phyloP scores from a whole-genome alignment of 2,329 filamentous ascomycete species.

The Akanthomyces dipterigenus region DNA sequence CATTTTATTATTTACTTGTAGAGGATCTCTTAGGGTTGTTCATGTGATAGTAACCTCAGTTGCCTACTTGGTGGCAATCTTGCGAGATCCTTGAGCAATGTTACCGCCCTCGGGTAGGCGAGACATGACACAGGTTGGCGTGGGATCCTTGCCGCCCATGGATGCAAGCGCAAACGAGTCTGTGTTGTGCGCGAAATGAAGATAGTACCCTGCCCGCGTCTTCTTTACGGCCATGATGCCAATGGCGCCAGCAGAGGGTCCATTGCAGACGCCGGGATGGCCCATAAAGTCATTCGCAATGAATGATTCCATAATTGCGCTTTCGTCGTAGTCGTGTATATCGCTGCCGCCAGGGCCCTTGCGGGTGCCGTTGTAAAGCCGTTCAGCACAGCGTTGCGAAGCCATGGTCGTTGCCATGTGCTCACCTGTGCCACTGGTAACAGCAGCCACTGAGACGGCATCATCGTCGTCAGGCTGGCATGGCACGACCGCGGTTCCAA shows the following conservation, averaged over 20 bases:
- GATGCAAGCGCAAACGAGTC: slow-evolving; percentile 82
- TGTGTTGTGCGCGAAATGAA: slow-evolving; percentile 96
- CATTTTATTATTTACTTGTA: not conserved
- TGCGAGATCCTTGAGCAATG: slow-evolving; percentile 50
- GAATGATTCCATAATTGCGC: slow-evolving; percentile 65
- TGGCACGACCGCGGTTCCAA: slow-evolving; percentile 87
- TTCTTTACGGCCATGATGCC: slow-evolving; percentile 89
- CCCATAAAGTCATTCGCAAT: slow-evolving; percentile 88
- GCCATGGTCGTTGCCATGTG: slow-evolving; percentile 97
- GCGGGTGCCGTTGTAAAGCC: slow-evolving; percentile 66
- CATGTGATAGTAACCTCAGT: not conserved
- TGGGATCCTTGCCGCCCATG: slow-evolving; percentile 72
- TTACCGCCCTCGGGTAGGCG: slow-evolving; percentile 51
- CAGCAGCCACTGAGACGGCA: slow-evolving; percentile 65
- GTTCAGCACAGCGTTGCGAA: slow-evolving; percentile 76
- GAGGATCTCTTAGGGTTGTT: not conserved
- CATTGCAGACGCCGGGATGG: slow-evolving; percentile 76
- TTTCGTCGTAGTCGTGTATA: slow-evolving; percentile 67
- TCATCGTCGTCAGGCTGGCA: slow-evolving; percentile 63
- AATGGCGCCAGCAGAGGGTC: slow-evolving; percentile 78
- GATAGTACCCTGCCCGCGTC: slow-evolving; percentile 63
- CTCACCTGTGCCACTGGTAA: slow-evolving; percentile 92
- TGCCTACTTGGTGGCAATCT: slow-evolving; percentile 30
- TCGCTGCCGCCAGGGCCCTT: slow-evolving; percentile 55
- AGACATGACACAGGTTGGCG: slow-evolving; percentile 82